A percentile compares a stretch with the other conserved stretches of the same genome.
Evolutionary conservation across 2,329 filamentous ascomycete genomes (phyloP).

Genomic region (Ciborinia camelliae): DNA sequence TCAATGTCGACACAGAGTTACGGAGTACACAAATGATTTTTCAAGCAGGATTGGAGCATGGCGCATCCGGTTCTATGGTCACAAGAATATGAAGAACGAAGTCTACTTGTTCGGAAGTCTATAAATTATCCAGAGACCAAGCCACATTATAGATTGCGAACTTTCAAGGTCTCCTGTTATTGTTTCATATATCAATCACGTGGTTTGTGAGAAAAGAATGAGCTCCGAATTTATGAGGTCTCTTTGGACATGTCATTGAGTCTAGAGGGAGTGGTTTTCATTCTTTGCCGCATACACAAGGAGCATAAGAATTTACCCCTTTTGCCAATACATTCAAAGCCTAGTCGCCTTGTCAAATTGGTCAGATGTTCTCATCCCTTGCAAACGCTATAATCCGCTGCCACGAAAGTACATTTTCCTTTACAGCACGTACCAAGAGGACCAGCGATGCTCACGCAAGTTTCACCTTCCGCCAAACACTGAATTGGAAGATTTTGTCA

Average conservation of each 20-base stretch:
- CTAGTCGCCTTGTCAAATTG: neutral
- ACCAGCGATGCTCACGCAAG: constrained; percentile 6
- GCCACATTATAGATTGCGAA: neutral
- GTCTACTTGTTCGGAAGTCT: neutral
- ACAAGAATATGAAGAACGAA: neutral
- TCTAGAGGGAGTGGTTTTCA: neutral
- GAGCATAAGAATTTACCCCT: neutral
- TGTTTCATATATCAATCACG: neutral
- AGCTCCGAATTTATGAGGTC: neutral
- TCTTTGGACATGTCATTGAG: neutral
- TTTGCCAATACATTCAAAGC: too few relatives aligned
- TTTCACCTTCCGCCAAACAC: constrained; percentile 2
- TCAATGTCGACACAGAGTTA: neutral
- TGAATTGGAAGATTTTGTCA: neutral
- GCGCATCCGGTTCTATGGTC: neutral
- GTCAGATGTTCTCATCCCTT: neutral
- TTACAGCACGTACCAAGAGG: neutral
- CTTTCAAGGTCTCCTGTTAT: neutral
- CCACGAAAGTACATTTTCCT: constrained; percentile 6
- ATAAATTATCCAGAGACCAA: neutral
- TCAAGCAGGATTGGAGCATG: neutral
- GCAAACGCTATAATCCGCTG: constrained; percentile 5
- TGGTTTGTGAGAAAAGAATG: too few relatives aligned
- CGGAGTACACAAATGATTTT: neutral
- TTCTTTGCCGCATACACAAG: neutral